These are phyloP conservation scores for Durusdinium trenchii DNA, from an alignment of 73 alveolate species.

Conservation along the genomic window DNA sequence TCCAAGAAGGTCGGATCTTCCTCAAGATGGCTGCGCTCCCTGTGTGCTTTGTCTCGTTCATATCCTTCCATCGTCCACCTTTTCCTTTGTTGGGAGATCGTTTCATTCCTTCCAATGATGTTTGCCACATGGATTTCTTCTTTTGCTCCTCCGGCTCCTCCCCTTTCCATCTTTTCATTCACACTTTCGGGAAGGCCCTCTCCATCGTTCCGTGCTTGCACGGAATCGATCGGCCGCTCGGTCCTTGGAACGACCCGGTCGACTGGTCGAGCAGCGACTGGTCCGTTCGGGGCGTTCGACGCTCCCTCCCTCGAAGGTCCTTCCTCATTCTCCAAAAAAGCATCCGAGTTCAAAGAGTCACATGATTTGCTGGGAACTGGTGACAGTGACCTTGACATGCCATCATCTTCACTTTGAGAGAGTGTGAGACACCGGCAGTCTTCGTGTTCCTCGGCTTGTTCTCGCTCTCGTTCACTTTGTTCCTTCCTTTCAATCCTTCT, in stretches of 20 bases:
- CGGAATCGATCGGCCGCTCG: slow-evolving; percentile 48
- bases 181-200: not conserved
- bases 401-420: not conserved
- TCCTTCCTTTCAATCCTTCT: no score
- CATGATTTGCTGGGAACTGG: not conserved
- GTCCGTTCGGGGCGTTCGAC: not conserved
- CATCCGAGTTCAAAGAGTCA: not conserved
- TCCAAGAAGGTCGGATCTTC: no score
- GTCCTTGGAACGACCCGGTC: slow-evolving; percentile 23
- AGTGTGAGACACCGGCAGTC: not conserved
- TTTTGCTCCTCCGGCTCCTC: no score
- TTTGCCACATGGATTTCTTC: no score
- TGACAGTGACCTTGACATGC: not conserved
- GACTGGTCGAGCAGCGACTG: not conserved
- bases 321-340: not conserved
- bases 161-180: not conserved
- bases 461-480: not conserved
- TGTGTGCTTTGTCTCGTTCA: no score
- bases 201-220: not conserved
- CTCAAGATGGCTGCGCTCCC: no score
- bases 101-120: no score
- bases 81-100: no score
- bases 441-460: no score
- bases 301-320: not conserved
- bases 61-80: no score